Conservation (phyloP, 2,329 filamentous ascomycete genomes). For the Myriosclerotinia curreyana region DNA sequence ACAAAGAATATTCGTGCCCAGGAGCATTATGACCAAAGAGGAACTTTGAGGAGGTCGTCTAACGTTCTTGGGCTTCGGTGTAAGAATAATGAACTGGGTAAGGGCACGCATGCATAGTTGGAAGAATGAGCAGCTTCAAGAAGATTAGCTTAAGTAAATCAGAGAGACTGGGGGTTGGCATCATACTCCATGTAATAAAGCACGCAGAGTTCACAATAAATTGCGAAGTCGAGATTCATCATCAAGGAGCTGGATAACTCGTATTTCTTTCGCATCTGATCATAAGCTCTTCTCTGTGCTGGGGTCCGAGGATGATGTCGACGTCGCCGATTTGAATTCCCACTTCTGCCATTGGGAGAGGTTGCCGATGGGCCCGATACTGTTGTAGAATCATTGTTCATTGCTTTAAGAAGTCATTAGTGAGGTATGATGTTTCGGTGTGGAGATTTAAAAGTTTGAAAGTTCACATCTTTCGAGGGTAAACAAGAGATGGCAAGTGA, state of each 20-base stretch:
- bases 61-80: slow-evolving; percentile 54
- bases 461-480: slow-evolving; percentile 30
- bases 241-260: slow-evolving; percentile 60
- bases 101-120: slow-evolving; percentile 57
- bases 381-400: slow-evolving; percentile 51
- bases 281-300: slow-evolving; percentile 39
- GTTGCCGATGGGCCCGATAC: slow-evolving; percentile 29
- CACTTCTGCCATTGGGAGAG: slow-evolving; percentile 26
- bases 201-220: slow-evolving; percentile 62
- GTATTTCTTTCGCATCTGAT: slow-evolving; percentile 50
- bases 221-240: slow-evolving; percentile 58
- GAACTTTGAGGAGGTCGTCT: slow-evolving; percentile 53
- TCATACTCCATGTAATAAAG: slow-evolving; percentile 70
- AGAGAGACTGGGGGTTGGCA: background rate
- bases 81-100: slow-evolving; percentile 61
- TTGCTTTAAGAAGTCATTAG: slow-evolving; percentile 43
- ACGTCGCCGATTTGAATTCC: slow-evolving; percentile 13
- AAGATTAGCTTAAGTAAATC: background rate
- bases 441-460: slow-evolving; percentile 18
- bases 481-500: slow-evolving; percentile 8
- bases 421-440: slow-evolving; percentile 20
- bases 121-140: slow-evolving; percentile 59
- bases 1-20: slow-evolving; percentile 58
- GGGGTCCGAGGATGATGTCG: slow-evolving; percentile 23
- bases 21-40: slow-evolving; percentile 56